These are phyloP conservation scores for Aspergillus campestris DNA, from an alignment of 495 filamentous ascomycete species.

Conservation along the genomic window DNA sequence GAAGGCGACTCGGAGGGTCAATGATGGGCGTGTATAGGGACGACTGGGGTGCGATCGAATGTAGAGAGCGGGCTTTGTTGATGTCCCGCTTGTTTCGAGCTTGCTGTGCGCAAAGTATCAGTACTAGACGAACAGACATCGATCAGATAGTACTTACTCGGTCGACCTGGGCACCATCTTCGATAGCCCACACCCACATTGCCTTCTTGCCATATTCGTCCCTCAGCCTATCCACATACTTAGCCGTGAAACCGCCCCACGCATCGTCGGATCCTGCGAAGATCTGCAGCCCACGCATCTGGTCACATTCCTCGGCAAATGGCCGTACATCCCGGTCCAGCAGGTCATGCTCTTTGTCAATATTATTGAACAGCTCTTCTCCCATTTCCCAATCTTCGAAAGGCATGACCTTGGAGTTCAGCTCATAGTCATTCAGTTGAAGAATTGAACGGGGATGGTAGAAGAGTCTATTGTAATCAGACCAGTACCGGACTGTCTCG, in stretches of 20 bases:
- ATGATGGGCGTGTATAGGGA: constrained; percentile 75
- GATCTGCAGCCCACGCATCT: constrained; percentile 80
- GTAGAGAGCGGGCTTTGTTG: constrained; percentile 63
- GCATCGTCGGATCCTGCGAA: constrained; percentile 76
- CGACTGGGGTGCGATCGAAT: constrained; percentile 57
- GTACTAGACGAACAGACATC: not conserved
- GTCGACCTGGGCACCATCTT: constrained; percentile 50
- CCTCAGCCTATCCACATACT: constrained; percentile 70
- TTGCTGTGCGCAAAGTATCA: constrained; percentile 16
- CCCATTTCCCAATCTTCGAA: constrained; percentile 77
- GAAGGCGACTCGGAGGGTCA: constrained; percentile 47
- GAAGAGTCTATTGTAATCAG: constrained; percentile 83
- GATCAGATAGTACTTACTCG: constrained; percentile 40
- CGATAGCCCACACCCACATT: constrained; percentile 79
- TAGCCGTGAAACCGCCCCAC: constrained; percentile 81
- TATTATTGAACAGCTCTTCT: constrained; percentile 68
- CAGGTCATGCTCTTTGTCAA: constrained; percentile 81
- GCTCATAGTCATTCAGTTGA: constrained; percentile 80
- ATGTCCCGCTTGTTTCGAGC: constrained; percentile 48
- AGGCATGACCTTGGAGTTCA: constrained; percentile 65
- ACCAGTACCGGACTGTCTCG: constrained; percentile 81
- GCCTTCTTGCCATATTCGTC: constrained; percentile 87
- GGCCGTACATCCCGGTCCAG: constrained; percentile 80
- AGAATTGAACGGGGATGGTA: constrained; percentile 87
- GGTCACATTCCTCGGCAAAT: constrained; percentile 89